Conservation (phyloP, 2,329 filamentous ascomycete species). For the Onygena corvina region DNA sequence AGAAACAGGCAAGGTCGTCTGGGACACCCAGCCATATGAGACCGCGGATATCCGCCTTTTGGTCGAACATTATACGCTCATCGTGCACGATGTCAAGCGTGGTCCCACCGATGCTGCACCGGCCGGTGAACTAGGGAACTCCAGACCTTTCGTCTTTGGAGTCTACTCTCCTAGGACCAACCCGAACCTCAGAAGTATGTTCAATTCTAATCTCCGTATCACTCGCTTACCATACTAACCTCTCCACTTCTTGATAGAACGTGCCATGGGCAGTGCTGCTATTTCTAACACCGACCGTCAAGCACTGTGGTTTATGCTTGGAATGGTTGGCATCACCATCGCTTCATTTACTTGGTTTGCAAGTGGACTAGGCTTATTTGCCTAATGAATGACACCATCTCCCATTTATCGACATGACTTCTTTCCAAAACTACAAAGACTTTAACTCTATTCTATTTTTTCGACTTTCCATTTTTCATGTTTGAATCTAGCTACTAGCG, state of each 20-base stretch:
- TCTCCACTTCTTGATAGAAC: background rate
- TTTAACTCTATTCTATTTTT: background rate
- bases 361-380: conserved; percentile 27
- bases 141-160: conserved; percentile 45
- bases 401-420: background rate
- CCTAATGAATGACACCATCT: conserved; percentile 2
- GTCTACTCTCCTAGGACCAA: conserved; percentile 49
- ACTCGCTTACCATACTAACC: background rate
- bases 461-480: background rate
- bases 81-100: conserved; percentile 48
- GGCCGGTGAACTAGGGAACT: conserved; percentile 45
- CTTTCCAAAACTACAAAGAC: background rate
- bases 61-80: conserved; percentile 50
- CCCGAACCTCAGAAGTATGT: conserved; percentile 37
- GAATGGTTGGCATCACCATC: conserved; percentile 46
- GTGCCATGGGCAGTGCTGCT: conserved; percentile 26
- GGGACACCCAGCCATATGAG: conserved; percentile 48
- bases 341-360: conserved; percentile 46
- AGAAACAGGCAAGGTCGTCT: conserved; percentile 42
- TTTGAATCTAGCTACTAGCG: background rate
- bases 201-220: background rate
- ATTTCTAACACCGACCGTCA: conserved; percentile 43
- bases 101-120: conserved; percentile 40
- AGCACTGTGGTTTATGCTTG: conserved; percentile 44
- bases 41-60: conserved; percentile 42